phyloP scores from a whole-genome alignment of 116 monocot species.

The Zostera marina region DNA sequence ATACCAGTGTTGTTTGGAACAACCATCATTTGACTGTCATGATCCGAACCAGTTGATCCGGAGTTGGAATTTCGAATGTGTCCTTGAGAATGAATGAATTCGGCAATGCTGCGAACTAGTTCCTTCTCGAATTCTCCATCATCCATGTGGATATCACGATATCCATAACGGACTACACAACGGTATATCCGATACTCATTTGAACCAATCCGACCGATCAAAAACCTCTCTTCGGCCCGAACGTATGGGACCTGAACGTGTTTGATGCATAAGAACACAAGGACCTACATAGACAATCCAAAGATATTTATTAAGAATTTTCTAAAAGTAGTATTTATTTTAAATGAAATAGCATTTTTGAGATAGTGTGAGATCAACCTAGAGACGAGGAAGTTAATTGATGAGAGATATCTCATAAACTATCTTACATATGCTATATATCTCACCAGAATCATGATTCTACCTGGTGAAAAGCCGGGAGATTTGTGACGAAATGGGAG shows the following conservation, averaged over 20 bases:
- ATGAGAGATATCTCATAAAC: too few species aligned
- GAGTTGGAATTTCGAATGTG: neutral
- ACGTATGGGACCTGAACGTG: conserved; percentile 80
- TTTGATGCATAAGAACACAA: conserved; percentile 90
- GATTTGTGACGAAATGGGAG: conserved; percentile 58
- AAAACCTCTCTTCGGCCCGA: conserved; percentile 62
- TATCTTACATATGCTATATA: neutral
- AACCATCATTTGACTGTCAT: too few species aligned
- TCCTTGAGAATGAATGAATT: conserved; percentile 43
- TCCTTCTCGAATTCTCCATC: conserved; percentile 73
- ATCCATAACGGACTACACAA: conserved; percentile 83
- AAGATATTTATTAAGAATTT: too few species aligned
- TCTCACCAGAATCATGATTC: neutral
- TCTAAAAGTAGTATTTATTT: too few species aligned
- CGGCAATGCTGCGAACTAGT: conserved; percentile 57
- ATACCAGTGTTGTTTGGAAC: neutral
- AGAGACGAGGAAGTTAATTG: too few species aligned
- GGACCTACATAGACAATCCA: conserved; percentile 33
- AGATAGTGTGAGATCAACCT: too few species aligned
- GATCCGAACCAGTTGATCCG: too few species aligned
- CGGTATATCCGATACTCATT: conserved; percentile 59
- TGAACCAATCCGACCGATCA: conserved; percentile 82
- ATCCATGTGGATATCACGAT: conserved; percentile 83
- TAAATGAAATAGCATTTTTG: too few species aligned
- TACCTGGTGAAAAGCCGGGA: conserved; percentile 52